Percentiles rank a stretch among this genome's conserved stretches.
phyloP scores from a whole-genome alignment of 768 basidiomycete species.

The Suillus lakei region DNA sequence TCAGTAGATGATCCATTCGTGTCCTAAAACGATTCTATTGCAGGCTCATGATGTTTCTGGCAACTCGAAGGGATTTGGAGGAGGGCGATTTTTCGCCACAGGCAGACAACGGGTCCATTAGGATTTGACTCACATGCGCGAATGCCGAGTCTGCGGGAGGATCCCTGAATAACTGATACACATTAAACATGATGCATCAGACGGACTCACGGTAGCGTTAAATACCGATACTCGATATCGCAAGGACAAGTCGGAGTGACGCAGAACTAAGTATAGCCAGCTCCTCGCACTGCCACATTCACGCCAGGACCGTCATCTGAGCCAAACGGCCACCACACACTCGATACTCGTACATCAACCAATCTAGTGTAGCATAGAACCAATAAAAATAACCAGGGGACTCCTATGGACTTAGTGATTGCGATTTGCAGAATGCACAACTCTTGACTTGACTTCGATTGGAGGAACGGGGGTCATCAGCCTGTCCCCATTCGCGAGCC shows the following conservation, averaged over 20 bases:
- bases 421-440: not conserved
- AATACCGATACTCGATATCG: not conserved
- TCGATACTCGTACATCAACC: not conserved
- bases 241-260: not conserved
- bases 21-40: no score
- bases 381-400: not conserved
- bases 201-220: not conserved
- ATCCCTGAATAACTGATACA: no score
- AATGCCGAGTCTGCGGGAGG: no score
- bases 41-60: no score
- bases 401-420: not conserved
- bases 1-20: no score
- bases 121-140: no score
- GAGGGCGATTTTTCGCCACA: no score
- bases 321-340: not conserved
- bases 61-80: no score
- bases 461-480: constrained; percentile 8
- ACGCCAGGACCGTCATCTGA: no score
- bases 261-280: not conserved
- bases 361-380: not conserved
- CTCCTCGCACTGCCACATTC: no score
- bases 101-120: no score
- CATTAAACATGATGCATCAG: no score
- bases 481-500: constrained; percentile 38
- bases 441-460: not conserved